These are phyloP conservation scores for Porcisia hertigi DNA, from an alignment of 208 protist species.

Conservation along the genomic window DNA sequence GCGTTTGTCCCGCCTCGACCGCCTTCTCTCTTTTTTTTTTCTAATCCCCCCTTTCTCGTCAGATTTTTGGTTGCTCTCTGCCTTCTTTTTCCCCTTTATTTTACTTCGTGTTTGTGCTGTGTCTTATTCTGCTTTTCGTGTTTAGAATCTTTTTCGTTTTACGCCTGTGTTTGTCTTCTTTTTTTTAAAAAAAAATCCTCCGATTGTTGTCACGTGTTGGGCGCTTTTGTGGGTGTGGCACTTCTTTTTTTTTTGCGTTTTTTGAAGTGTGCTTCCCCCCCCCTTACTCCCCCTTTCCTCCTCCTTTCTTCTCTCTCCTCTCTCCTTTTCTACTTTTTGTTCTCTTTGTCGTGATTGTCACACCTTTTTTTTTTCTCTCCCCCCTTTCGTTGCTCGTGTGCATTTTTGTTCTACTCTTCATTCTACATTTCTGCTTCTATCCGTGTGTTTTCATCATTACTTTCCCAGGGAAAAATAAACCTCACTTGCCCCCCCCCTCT, in stretches of 20 bases:
- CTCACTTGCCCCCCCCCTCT: too few relatives aligned
- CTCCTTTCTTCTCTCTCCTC: neutral
- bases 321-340: conserved; percentile 9
- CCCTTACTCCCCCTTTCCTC: too few relatives aligned
- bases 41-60: neutral
- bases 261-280: too few relatives aligned
- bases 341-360: neutral
- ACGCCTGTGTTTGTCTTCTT: neutral
- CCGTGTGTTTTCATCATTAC: too few relatives aligned
- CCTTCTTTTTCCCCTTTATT: neutral
- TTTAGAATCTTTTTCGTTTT: neutral
- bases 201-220: too few relatives aligned
- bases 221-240: neutral
- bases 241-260: neutral
- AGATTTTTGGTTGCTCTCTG: neutral
- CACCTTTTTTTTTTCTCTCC: neutral
- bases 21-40: neutral
- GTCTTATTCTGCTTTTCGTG: neutral
- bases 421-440: too few relatives aligned
- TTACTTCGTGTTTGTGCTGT: neutral
- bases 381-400: neutral
- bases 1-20: neutral
- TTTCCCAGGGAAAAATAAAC: too few relatives aligned
- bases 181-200: too few relatives aligned
- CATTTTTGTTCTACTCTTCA: neutral